These are phyloP conservation scores for Ceratocystis cubensis DNA, from an alignment of 2,329 filamentous ascomycete genomes.

Conservation along the genomic window DNA sequence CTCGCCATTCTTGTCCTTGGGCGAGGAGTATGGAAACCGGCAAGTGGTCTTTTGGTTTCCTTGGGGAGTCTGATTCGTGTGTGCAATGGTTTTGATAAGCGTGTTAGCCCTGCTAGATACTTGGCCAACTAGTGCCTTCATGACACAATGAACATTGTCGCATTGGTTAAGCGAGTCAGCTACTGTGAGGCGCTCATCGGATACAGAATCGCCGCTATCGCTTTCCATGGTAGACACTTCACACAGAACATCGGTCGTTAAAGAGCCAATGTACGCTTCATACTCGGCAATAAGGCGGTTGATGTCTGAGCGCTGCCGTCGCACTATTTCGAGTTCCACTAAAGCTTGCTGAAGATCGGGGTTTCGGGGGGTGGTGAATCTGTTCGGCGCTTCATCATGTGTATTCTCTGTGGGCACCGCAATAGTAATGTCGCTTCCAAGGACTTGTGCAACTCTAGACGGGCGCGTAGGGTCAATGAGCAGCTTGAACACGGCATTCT, in stretches of 20 bases:
- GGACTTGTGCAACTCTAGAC: conserved; percentile 18
- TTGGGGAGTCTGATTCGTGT: not conserved
- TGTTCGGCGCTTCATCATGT: not conserved
- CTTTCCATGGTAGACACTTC: not conserved
- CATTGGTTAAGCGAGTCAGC: conserved; percentile 2
- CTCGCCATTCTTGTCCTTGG: not conserved
- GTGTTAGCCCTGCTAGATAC: conserved; percentile 14
- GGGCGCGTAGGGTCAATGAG: conserved; percentile 17
- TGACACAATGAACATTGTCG: conserved; percentile 17
- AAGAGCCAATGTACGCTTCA: conserved; percentile 18
- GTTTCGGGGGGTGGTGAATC: conserved; percentile 15
- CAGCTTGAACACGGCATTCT: conserved; percentile 20
- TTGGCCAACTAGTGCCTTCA: conserved; percentile 16
- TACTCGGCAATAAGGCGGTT: conserved; percentile 14
- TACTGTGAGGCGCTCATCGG: not conserved
- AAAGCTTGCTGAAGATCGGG: conserved; percentile 18
- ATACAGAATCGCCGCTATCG: not conserved
- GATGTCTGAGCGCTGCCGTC: conserved; percentile 14
- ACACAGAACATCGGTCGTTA: conserved; percentile 19
- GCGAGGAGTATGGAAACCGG: conserved; percentile 14
- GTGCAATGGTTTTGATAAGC: conserved; percentile 6
- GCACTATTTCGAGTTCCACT: conserved; percentile 18
- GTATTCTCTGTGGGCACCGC: conserved; percentile 10
- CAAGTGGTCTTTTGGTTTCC: not conserved
- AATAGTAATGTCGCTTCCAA: conserved; percentile 16